phyloP scores from a whole-genome alignment of 495 filamentous ascomycete species.

The Aspergillus baeticus region DNA sequence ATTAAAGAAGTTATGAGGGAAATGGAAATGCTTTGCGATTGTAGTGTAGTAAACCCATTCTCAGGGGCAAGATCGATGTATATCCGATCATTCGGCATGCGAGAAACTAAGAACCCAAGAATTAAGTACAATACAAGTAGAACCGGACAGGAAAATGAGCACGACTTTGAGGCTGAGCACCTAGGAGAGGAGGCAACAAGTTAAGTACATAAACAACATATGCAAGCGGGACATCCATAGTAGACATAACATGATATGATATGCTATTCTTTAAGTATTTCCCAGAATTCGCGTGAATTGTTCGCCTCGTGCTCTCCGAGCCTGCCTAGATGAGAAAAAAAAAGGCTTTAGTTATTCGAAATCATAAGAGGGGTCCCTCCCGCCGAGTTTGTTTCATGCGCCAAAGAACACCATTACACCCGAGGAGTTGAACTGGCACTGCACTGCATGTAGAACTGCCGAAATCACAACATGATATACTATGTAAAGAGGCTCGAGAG shows the following conservation, averaged over 20 bases:
- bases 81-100: neutral
- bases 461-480: constrained; percentile 24
- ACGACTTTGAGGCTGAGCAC: no score
- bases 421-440: constrained; percentile 18
- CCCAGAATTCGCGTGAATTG: neutral
- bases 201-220: neutral
- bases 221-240: neutral
- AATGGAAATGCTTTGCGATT: no score
- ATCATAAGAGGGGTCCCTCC: neutral
- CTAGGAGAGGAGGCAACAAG: neutral
- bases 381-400: constrained; percentile 18
- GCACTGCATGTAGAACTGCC: constrained; percentile 22
- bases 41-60: neutral
- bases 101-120: neutral
- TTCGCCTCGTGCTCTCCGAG: neutral
- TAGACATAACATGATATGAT: neutral
- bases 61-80: neutral
- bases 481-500: constrained; percentile 15
- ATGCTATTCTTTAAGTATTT: neutral
- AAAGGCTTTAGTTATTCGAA: neutral
- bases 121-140: constrained; percentile 27
- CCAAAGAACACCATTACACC: constrained; percentile 27
- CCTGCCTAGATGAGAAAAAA: neutral
- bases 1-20: no score
- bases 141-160: constrained; percentile 10